Conservation (phyloP, 352 stramenopile genomes). For the Phytopythium litorale region DNA sequence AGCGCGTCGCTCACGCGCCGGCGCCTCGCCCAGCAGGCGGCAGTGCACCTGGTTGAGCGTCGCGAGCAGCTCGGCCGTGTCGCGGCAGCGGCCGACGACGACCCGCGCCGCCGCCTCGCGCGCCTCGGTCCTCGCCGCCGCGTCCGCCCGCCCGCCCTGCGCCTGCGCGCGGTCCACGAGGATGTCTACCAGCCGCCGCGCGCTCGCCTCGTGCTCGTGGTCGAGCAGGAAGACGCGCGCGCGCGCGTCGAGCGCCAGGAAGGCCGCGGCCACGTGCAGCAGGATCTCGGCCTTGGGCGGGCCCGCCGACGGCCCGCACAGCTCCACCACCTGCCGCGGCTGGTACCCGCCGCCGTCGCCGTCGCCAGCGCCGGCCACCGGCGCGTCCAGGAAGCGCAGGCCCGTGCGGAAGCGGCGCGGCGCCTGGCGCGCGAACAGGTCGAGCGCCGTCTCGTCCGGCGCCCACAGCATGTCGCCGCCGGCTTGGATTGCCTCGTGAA, state of each 20-base stretch:
- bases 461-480: constrained; percentile 14
- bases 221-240: constrained; percentile 64
- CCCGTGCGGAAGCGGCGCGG: constrained; percentile 50
- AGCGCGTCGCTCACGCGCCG: constrained; percentile 27
- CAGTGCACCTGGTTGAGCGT: constrained; percentile 75
- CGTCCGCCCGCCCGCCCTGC: constrained; percentile 9
- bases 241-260: constrained; percentile 32
- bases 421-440: constrained; percentile 60
- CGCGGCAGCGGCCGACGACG: constrained; percentile 41
- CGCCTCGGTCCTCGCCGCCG: constrained; percentile 11
- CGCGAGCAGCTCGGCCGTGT: constrained; percentile 73
- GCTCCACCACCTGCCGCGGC: constrained; percentile 58
- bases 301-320: constrained; percentile 33
- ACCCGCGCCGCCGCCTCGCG: constrained; percentile 31
- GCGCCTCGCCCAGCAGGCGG: constrained; percentile 38
- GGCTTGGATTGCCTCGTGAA: background rate
- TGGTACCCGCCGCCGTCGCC: constrained; percentile 31
- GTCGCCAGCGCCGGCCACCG: constrained; percentile 13
- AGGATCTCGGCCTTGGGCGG: constrained; percentile 43
- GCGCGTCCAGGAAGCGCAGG: constrained; percentile 48
- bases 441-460: constrained; percentile 66
- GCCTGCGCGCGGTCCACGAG: constrained; percentile 11
- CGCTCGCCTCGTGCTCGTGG: constrained; percentile 45
- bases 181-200: constrained; percentile 21
- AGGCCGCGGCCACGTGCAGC: constrained; percentile 50